Base-by-base conservation (phyloP, 768 basidiomycete genomes). In the Boletellus ananas region DNA sequence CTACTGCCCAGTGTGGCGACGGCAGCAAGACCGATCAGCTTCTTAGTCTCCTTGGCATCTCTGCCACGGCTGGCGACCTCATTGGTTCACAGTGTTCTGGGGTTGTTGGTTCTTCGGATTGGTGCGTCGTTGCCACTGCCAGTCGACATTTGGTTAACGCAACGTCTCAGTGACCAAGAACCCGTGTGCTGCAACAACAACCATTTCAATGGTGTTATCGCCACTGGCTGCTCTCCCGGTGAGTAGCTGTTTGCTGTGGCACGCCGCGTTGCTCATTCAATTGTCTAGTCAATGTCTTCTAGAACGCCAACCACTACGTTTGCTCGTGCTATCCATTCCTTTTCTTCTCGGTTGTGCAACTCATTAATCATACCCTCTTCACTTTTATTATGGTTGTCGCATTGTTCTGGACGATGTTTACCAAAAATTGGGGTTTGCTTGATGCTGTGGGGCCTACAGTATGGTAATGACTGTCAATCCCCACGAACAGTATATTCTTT, bases 111-210 rank as follows among this genome's bases (percentile, higher is more conserved):
- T 34, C 56, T 49, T 63, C 52, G 3, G 6, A 2, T 6, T 68
- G 66, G 68, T 68, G 41, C 37, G 55, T 43, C 2, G 18, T 23
- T 29, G 3, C 0, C 5, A 1, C 4, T 1, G 12, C 13, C 14
- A 0, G 16, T 34, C 27, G 3, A 0, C 5, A 16, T 21, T 6
- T 8, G 10, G 3, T 18, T 52, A 12, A 64, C 21, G 0, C 23
- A 13, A 17, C 54, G 38, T 5, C 61, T 46, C 25, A 76, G 75
- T 55, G 5, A 50, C 6, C 37, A 54, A 6, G 50, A 74, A 37
- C 56, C 71, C 1, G 76, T 75, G 1, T 79, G 78, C 56, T 78
- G 77, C 52, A 31, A 58, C 0, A 49, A 69, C 51, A 67, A 72
- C 49, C 34, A 47, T 1, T 71, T 62, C 58, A 49, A 50, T 13